Evolutionary conservation across 2,329 filamentous ascomycete species (phyloP), one percentile per base, ranked within the genome.

Genomic region (Ceratocystis diversiconidia): DNA sequence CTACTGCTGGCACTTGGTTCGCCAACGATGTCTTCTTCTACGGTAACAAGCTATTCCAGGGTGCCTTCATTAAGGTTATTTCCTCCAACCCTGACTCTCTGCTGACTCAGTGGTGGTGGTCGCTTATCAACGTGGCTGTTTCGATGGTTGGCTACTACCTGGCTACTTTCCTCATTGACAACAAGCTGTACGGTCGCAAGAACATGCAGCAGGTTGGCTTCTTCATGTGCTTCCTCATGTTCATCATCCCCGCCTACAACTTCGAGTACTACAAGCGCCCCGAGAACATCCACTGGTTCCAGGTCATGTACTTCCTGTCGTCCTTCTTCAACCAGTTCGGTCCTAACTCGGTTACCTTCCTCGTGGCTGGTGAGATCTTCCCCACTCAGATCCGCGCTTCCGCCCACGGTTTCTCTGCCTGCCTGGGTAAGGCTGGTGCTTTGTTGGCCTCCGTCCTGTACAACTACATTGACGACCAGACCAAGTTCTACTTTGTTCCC

Each of bases 281-380:
- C 0, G 79, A 79, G 5, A 84, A 90, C 71, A 87, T 96, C 74
- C 85, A 90, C 72, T 79, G 82, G n/a, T 97, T 97, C 86, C 92
- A 96, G 79, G 85, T 92, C 73, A 96, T 97, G 90, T 96, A 96
- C 82, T 96, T 96, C 79, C 76, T 97, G 71, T 95, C 90, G 6
- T 95, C 90, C 28, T 97, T 97, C 81, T 97, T 97, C 86, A 96
- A 96, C 82, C 92, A 97, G 75, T 97, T 97, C 73, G 92, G 92
- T 12, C 92, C 92, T 76, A 97, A 97, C 82, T 87, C 85, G 60
- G 91, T 96, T 72, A 96, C 92, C 69, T 97, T 97, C 88, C 84
- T 97, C 70, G 89, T 95, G 44, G 92, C 92, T 55, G 92, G 90
- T 55, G 92, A 97, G 75, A 90, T 96, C n/a, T 97, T 90, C 81